phyloP scores from a whole-genome alignment of 768 basidiomycete genomes.

The Boletus rubescentipes region DNA sequence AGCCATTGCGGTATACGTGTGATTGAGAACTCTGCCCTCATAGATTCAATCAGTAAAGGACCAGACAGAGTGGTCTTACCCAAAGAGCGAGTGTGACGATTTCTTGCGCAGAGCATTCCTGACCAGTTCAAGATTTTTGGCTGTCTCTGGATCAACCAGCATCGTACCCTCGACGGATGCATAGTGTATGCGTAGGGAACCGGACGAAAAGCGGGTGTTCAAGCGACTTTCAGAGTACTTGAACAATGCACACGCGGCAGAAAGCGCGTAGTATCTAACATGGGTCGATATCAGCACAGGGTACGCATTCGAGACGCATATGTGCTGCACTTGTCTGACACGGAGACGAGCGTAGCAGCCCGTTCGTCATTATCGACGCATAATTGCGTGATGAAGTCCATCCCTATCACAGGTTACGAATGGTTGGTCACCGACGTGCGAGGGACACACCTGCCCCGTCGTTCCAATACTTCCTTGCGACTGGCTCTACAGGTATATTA shows the following conservation, averaged over 20 bases:
- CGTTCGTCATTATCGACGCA: conserved; percentile 81
- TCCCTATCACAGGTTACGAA: conserved; percentile 43
- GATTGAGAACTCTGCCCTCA: conserved; percentile 59
- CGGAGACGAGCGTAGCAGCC: conserved; percentile 74
- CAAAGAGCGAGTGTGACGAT: conserved; percentile 74
- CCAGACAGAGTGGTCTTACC: conserved; percentile 41
- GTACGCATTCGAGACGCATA: conserved; percentile 26
- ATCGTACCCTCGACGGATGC: conserved; percentile 86
- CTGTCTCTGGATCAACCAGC: conserved; percentile 91
- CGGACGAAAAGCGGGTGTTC: conserved; percentile 67
- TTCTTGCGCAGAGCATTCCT: conserved; percentile 68
- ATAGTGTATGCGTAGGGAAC: conserved; percentile 73
- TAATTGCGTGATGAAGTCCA: conserved; percentile 76
- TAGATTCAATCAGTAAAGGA: background rate
- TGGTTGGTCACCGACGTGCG: background rate
- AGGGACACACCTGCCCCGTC: conserved; percentile 61
- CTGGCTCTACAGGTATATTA: conserved; percentile 61
- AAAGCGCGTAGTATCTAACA: conserved; percentile 82
- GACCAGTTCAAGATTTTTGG: conserved; percentile 85
- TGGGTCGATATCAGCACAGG: conserved; percentile 4
- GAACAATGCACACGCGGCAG: conserved; percentile 84
- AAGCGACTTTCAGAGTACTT: conserved; percentile 73
- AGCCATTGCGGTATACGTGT: conserved; percentile 91
- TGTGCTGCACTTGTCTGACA: conserved; percentile 70
- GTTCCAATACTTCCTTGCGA: conserved; percentile 83